Conservation (phyloP, 495 filamentous ascomycete species). For the Friedmanniomyces simplex region DNA sequence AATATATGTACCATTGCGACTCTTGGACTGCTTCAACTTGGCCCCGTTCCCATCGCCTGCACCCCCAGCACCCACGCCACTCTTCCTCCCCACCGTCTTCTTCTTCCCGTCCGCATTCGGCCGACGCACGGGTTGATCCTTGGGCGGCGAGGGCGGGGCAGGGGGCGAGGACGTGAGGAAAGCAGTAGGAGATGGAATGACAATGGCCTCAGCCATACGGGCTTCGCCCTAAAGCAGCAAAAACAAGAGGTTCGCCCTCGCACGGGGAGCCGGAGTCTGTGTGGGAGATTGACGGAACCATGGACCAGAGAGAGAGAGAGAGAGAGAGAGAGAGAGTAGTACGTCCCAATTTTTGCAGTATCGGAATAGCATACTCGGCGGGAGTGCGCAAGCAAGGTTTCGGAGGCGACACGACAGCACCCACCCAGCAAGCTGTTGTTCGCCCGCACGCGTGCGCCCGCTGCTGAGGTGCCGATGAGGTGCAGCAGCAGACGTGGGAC, state of each 20-base stretch:
- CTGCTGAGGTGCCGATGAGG: no score
- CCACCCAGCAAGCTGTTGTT: no score
- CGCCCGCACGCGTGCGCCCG: no score
- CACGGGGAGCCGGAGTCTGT: neutral
- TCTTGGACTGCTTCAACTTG: conserved; percentile 73
- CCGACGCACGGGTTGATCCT: neutral
- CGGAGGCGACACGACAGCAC: no score
- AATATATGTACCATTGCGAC: conserved; percentile 62
- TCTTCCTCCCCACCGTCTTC: conserved; percentile 8
- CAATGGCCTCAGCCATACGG: conserved; percentile 46
- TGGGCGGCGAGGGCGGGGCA: conserved; percentile 28
- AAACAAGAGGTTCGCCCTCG: neutral
- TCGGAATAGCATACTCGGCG: neutral
- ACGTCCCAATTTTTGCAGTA: conserved; percentile 7
- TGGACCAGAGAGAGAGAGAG: neutral
- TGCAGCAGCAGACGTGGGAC: no score
- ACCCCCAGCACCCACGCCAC: conserved; percentile 3
- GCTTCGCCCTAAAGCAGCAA: neutral
- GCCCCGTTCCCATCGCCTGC: conserved; percentile 20
- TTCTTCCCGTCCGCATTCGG: conserved; percentile 13
- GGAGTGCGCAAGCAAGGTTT: neutral
- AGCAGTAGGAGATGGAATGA: conserved; percentile 53
- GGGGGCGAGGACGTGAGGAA: conserved; percentile 38
- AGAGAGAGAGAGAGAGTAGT: no score
- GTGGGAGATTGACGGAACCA: neutral